Conservation (phyloP, 2,329 filamentous ascomycete genomes). For the Dactylellina haptotyla region DNA sequence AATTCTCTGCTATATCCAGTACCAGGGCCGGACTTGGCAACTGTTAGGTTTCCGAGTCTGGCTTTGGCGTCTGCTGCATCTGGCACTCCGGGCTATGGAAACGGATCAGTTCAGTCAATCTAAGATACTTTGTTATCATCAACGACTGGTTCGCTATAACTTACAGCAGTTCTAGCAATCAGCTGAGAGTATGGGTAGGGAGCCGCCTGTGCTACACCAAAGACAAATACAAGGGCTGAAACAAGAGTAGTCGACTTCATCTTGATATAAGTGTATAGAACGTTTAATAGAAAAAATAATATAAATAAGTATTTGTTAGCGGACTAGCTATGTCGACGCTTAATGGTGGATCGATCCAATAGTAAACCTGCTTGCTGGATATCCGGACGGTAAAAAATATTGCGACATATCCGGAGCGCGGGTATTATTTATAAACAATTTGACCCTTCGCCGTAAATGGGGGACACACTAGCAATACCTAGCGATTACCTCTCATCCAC, state of each 20-base stretch:
- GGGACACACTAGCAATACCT: not conserved
- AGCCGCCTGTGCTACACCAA: conserved; percentile 43
- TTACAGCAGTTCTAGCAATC: conserved; percentile 17
- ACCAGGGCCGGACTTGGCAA: conserved; percentile 5
- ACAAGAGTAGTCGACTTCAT: conserved; percentile 45
- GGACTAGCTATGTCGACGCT: too few relatives aligned
- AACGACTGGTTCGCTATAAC: not conserved
- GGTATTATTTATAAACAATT: conserved; percentile 16
- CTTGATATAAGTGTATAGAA: not conserved
- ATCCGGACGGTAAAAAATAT: conserved; percentile 15
- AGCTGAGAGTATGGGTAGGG: conserved; percentile 30
- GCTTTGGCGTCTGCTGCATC: conserved; percentile 25
- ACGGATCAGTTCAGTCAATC: not conserved
- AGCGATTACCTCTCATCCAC: conserved; percentile 19
- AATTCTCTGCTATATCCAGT: conserved; percentile 66
- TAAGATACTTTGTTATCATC: not conserved
- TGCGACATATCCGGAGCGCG: conserved; percentile 7
- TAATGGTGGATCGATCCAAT: too few relatives aligned
- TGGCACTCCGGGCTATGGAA: conserved; percentile 32
- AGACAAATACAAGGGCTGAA: conserved; percentile 31
- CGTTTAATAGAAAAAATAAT: not conserved
- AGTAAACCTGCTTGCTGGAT: conserved; percentile 24
- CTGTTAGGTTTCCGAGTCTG: conserved; percentile 22
- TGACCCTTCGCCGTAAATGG: not conserved
- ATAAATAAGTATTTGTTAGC: too few relatives aligned